phyloP scores from a whole-genome alignment of 225 moss, liverwort and hornwort species.

The Marchantia paleacea region DNA sequence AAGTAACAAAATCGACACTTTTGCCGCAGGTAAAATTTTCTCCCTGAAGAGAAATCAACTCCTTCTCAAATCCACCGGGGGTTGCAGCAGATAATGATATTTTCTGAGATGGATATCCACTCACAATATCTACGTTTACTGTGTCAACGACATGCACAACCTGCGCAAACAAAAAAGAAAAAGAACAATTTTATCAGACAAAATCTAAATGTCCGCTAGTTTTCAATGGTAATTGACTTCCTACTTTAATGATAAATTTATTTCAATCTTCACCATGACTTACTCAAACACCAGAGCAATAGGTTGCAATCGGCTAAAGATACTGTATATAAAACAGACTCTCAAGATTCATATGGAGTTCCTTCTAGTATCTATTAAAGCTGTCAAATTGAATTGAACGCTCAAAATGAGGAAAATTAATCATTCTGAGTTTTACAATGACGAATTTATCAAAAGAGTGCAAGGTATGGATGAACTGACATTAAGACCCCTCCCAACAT shows the following conservation, averaged over 20 bases:
- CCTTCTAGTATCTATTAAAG: not conserved
- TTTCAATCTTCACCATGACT: not conserved
- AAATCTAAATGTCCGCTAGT: not conserved
- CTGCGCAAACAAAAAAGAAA: conserved; percentile 11
- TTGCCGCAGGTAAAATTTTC: conserved; percentile 52
- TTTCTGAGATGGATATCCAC: conserved; percentile 42
- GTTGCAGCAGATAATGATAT: conserved; percentile 68
- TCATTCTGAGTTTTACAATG: not conserved
- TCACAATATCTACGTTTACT: conserved; percentile 25
- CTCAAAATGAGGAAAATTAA: not conserved
- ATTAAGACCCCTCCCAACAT: conserved; percentile 67
- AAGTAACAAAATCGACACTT: conserved; percentile 59
- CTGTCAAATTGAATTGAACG: not conserved
- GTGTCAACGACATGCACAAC: conserved; percentile 74
- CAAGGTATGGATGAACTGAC: conserved; percentile 18
- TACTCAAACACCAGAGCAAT: not conserved
- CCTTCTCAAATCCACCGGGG: conserved; percentile 64
- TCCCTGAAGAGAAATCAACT: conserved; percentile 52
- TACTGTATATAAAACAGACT: not conserved
- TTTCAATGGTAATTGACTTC: not conserved
- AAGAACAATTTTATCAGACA: not conserved
- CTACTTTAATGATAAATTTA: not conserved
- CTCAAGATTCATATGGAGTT: not conserved
- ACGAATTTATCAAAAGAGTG: not conserved
- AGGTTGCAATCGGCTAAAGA: not conserved